Evolutionary conservation across 1,284 basidiomycete species (phyloP).

Genomic region (Leccinum holopus): DNA sequence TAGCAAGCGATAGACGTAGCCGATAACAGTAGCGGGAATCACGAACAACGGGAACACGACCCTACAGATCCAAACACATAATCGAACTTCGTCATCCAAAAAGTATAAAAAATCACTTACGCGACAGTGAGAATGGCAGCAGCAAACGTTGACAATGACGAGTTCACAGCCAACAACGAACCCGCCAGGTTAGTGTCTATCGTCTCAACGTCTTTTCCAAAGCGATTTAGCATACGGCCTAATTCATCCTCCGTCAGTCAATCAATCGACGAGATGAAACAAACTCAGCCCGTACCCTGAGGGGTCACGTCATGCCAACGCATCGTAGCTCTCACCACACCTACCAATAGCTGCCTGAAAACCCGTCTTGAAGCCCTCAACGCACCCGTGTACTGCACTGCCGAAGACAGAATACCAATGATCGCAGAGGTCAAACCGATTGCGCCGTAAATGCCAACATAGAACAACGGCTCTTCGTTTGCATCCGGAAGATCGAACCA

Average conservation of each 20-base stretch:
- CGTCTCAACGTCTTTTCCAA: constrained; percentile 52
- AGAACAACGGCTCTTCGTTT: constrained; percentile 49
- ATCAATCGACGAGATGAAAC: background rate
- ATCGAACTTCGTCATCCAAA: background rate
- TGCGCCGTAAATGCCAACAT: constrained; percentile 46
- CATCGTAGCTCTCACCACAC: constrained; percentile 53
- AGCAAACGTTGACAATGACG: constrained; percentile 70
- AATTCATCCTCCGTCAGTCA: background rate
- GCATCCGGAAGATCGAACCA: constrained; percentile 42
- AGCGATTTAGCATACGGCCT: constrained; percentile 55
- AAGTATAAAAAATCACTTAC: constrained; percentile 16
- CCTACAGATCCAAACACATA: constrained; percentile 27
- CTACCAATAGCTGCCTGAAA: constrained; percentile 43
- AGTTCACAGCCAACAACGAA: constrained; percentile 71
- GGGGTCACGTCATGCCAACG: constrained; percentile 53
- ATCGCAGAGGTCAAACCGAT: constrained; percentile 42
- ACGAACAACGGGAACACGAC: constrained; percentile 60
- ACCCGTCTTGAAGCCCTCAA: constrained; percentile 46
- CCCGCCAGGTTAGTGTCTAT: constrained; percentile 42
- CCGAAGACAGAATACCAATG: constrained; percentile 36
- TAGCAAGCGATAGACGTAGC: constrained; percentile 47
- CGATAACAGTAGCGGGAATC: constrained; percentile 54
- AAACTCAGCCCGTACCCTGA: constrained; percentile 33
- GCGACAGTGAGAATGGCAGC: constrained; percentile 35
- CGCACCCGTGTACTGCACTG: constrained; percentile 49